These are phyloP conservation scores for Epichloe hybrida DNA, from an alignment of 2,329 filamentous ascomycete species.

Conservation along the genomic window DNA sequence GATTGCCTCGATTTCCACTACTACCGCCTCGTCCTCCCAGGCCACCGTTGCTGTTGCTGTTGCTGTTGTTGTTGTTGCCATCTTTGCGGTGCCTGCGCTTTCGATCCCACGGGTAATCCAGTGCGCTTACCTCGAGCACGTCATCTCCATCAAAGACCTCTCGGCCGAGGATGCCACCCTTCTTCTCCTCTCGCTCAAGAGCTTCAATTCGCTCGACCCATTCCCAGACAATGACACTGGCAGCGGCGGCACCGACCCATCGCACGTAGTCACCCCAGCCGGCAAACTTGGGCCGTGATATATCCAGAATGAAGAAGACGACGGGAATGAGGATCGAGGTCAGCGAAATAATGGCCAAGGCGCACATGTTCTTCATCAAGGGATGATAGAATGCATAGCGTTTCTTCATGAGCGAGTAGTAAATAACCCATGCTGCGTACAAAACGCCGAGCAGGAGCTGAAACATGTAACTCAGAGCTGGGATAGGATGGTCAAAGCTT, in stretches of 20 bases:
- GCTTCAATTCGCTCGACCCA: slow-evolving; percentile 95
- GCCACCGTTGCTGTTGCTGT: neutral
- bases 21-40: slow-evolving; percentile 5
- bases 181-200: slow-evolving; percentile 82
- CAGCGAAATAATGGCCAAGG: slow-evolving; percentile 68
- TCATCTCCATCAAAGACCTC: slow-evolving; percentile 93
- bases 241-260: slow-evolving; percentile 90
- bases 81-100: slow-evolving; percentile 23
- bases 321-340: slow-evolving; percentile 77
- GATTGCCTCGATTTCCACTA: slow-evolving; percentile 19
- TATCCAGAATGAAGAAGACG: slow-evolving; percentile 86
- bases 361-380: slow-evolving; percentile 76
- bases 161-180: slow-evolving; percentile 79
- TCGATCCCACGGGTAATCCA: slow-evolving; percentile 35
- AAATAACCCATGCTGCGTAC: slow-evolving; percentile 88
- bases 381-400: slow-evolving; percentile 83
- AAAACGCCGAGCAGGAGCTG: slow-evolving; percentile 74
- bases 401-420: slow-evolving; percentile 85
- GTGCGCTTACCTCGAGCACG: slow-evolving; percentile 56
- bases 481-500: slow-evolving; percentile 78
- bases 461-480: slow-evolving; percentile 82
- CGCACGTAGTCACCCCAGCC: slow-evolving; percentile 92
- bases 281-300: slow-evolving; percentile 70
- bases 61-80: slow-evolving; percentile 5
- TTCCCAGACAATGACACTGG: slow-evolving; percentile 95